Evolutionary conservation across 345 rosid genomes (phyloP), one percentile per base, ranked within the genome.

Genomic region (Gossypium sturtianum): DNA sequence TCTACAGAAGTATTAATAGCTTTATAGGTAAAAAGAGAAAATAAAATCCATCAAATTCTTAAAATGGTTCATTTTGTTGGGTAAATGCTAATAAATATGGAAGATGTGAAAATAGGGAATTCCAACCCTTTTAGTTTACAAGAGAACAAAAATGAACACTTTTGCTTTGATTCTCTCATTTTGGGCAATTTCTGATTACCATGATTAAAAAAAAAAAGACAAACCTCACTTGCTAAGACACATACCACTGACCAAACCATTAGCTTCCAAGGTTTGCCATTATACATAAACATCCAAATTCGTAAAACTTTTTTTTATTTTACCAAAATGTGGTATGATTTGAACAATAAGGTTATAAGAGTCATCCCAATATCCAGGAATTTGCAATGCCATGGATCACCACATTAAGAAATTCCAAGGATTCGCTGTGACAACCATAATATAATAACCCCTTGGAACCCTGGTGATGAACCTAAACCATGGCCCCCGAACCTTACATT

Each of bases 401-500:
- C 7, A 34, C 7, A 34, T 5, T 1, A 34, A 5, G 41, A 34
- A 12, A 48, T 48, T 12, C 12, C 52, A 15, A 48, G 52, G 52
- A 17, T 52, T 16, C 19, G 17, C n/a, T 52, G n/a, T 15, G 57
- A 0, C 7, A n/a, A 54, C 10, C 23, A n/a, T 54, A 54, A n/a
- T 54, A 54, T 54, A 54, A 49, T 48, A 68, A 51, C 38, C 63
- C 63, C 63, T 4, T 6, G 12, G 22, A 27, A 44, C 16, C 20
- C 10, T 11, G 34, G 41, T 34, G 41, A 34, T 69, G 59, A 49
- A 9, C 44, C 25, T 45, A 47, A 17, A 43, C 81, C 80, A 87
- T 84, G 90, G 88, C 76, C 22, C 23, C 79, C 77, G 54, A 73
- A 47, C 73, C 56, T 71, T 60, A 29, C 54, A 20, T 77, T 79